These are phyloP conservation scores for Dendrobium huoshanense DNA, from an alignment of 106 monocot species.

Conservation along the genomic window DNA sequence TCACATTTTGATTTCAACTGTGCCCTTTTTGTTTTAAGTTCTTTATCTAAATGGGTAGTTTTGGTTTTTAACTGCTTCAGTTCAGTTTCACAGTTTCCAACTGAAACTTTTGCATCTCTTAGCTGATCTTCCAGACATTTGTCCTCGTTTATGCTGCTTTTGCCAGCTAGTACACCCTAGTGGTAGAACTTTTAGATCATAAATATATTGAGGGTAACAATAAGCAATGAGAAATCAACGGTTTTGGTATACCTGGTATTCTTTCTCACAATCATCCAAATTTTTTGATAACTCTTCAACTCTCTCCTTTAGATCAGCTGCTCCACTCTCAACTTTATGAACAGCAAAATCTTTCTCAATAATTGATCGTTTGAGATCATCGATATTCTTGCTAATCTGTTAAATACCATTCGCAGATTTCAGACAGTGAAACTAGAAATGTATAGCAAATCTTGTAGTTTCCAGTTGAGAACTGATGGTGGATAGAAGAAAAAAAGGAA, in stretches of 20 bases:
- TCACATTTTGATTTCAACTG: slow-evolving; percentile 60
- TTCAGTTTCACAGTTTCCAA: slow-evolving; percentile 71
- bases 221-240: neutral
- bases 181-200: slow-evolving; percentile 1
- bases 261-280: slow-evolving; percentile 65
- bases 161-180: slow-evolving; percentile 88
- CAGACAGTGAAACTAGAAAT: neutral
- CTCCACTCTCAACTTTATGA: slow-evolving; percentile 60
- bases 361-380: slow-evolving; percentile 70
- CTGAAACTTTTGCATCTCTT: slow-evolving; percentile 87
- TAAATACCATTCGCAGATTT: neutral
- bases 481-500: neutral
- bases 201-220: neutral
- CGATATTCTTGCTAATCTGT: slow-evolving; percentile 65
- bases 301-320: slow-evolving; percentile 65
- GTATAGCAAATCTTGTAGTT: neutral
- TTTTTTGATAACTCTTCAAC: slow-evolving; percentile 60
- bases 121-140: slow-evolving; percentile 98
- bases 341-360: slow-evolving; percentile 62
- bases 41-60: slow-evolving; percentile 77
- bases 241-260: slow-evolving; percentile 61
- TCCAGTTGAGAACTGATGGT: neutral
- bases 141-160: slow-evolving; percentile 74
- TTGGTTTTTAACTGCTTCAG: slow-evolving; percentile 69
- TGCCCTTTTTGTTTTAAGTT: slow-evolving; percentile 72